A percentile compares a stretch with the other conserved stretches of the same genome.
phyloP scores from a whole-genome alignment of 768 basidiomycete species.

The Sarcodon sp. region DNA sequence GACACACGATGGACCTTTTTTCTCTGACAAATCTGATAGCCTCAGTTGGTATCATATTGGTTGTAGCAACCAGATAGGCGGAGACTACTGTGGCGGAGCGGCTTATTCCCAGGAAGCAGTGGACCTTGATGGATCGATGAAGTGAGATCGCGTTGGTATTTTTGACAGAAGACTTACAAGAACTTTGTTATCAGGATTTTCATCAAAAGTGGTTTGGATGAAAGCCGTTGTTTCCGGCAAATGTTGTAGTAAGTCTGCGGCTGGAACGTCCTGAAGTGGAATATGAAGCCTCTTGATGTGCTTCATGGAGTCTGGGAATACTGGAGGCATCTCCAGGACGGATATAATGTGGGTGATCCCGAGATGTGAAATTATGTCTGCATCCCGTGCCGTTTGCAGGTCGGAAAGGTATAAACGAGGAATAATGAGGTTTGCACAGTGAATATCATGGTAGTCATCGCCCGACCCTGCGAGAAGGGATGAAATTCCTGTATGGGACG shows the following conservation, averaged over 20 bases:
- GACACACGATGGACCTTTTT: conserved; percentile 46
- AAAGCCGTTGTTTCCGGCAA: conserved; percentile 38
- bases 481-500: too few relatives aligned
- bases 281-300: conserved; percentile 41
- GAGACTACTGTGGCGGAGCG: conserved; percentile 15
- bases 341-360: conserved; percentile 69
- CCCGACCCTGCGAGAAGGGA: too few relatives aligned
- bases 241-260: conserved; percentile 29
- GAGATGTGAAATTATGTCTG: conserved; percentile 32
- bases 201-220: conserved; percentile 33
- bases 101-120: conserved; percentile 18
- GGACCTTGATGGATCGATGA: conserved; percentile 12
- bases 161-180: conserved; percentile 25
- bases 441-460: neutral
- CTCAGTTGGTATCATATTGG: conserved; percentile 35
- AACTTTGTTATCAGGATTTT: conserved; percentile 29
- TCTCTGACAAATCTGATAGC: conserved; percentile 42
- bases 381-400: conserved; percentile 38
- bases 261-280: conserved; percentile 25
- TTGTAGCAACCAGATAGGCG: conserved; percentile 23
- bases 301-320: conserved; percentile 22
- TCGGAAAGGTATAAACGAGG: conserved; percentile 54
- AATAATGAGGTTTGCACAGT: conserved; percentile 16
- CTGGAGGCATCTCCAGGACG: conserved; percentile 38
- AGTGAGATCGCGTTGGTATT: neutral